Base-by-base conservation (phyloP, 768 basidiomycete genomes). In the Ramaria rubella region DNA sequence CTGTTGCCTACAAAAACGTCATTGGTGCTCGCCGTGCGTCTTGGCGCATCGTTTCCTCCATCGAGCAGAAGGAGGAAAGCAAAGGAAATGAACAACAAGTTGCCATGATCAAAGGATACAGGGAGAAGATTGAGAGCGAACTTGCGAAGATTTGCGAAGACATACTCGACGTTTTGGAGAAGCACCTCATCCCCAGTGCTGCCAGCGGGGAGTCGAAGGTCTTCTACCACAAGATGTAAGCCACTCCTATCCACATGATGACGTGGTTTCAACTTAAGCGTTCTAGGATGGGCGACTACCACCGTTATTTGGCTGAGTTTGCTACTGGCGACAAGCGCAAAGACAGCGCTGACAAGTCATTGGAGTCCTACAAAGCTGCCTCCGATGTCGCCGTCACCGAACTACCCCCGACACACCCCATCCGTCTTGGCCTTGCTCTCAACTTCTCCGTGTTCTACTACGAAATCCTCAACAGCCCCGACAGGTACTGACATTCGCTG, bases 381-480 rank as follows among this genome's bases (percentile, higher is more conserved):
- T 96, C 94, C 49, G 91, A 95, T 61, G 93, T 97, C 70, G 94
- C 94, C 64, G 88, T 94, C 66, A 93, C 87, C 50, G 92, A 96
- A 75, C 87, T 98, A 43, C 92, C 87, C 24, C 89, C 90, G 29
- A 96, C 94, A 69, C 94, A 96, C 77, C 94, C 94, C 61, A 97
- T 97, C 75, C 94, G 94, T 68, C 90, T 98, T 61, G 95, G 95
- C 73, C 89, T 98, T 55, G 94, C 94, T 45, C 81, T 98, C 69
- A 98, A 98, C 83, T 97, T 97, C 84, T 96, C 93, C 53, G 94
- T 98, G 49, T 97, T 98, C 82, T 97, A 97, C 83, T 96, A 96
- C 77, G 94, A 97, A 75, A 96, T 97, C 71, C 86, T 96, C 73
- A 96, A 96, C 84, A 90, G 88, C 74, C 94, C 95, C 64, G 94